phyloP scores from a whole-genome alignment of 768 basidiomycete species.

The Podaxis sp. region DNA sequence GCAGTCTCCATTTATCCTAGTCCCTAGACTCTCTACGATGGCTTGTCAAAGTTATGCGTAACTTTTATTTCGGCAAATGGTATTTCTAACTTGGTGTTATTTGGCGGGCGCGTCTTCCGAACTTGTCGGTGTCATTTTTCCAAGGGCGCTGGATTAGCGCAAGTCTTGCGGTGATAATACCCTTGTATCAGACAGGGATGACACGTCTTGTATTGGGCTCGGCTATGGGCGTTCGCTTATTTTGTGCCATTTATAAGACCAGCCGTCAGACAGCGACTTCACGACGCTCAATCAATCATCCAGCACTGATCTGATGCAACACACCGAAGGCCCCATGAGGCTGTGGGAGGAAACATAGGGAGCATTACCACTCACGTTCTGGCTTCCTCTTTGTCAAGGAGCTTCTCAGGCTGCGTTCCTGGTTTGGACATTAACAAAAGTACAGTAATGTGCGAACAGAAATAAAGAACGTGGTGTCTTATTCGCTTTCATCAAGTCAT shows the following conservation, averaged over 20 bases:
- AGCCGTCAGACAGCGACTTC: slow-evolving; percentile 48
- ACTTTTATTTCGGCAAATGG: slow-evolving; percentile 28
- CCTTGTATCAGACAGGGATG: neutral
- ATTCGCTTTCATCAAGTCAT: slow-evolving; percentile 64
- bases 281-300: slow-evolving; percentile 37
- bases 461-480: slow-evolving; percentile 77
- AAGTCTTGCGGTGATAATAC: slow-evolving; percentile 31
- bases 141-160: slow-evolving; percentile 41
- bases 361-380: slow-evolving; percentile 34
- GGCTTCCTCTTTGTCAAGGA: slow-evolving; percentile 62
- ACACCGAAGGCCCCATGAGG: slow-evolving; percentile 12
- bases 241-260: slow-evolving; percentile 23
- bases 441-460: slow-evolving; percentile 42
- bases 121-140: slow-evolving; percentile 25
- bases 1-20: slow-evolving; percentile 1
- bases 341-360: slow-evolving; percentile 15
- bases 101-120: slow-evolving; percentile 35
- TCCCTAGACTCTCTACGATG: neutral
- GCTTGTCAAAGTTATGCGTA: slow-evolving; percentile 14
- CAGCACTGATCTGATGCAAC: slow-evolving; percentile 10
- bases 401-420: slow-evolving; percentile 63
- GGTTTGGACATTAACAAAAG: slow-evolving; percentile 19
- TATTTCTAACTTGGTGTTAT: slow-evolving; percentile 67
- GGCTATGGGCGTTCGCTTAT: neutral
- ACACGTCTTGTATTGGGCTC: neutral